Conservation (phyloP, 208 protist species). For the Acanthamoeba sp. region DNA sequence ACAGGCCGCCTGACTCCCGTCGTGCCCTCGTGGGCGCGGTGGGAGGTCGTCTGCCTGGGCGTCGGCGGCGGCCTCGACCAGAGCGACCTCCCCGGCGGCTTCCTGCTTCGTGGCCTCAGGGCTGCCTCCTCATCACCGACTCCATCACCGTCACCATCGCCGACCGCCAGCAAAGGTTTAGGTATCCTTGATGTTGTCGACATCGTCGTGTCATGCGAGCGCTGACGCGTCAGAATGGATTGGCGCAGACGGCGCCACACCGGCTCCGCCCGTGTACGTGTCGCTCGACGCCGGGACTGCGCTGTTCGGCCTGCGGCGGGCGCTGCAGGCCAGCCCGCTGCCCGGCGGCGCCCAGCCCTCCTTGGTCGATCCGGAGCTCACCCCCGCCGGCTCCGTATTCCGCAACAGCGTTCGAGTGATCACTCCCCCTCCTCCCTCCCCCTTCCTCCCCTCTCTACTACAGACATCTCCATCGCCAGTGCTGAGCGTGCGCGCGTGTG, state of each 20-base stretch:
- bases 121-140: not conserved
- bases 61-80: slow-evolving; percentile 33
- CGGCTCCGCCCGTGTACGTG: not conserved
- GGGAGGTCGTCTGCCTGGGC: slow-evolving; percentile 32
- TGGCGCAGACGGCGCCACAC: not conserved
- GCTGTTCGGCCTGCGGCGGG: not conserved
- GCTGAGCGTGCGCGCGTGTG: too few species aligned
- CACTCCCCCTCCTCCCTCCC: not conserved
- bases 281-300: slow-evolving; percentile 8
- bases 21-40: not conserved
- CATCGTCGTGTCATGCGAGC: too few species aligned
- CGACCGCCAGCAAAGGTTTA: too few species aligned
- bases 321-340: not conserved
- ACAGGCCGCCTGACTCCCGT: not conserved
- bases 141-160: too few species aligned
- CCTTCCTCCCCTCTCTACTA: not conserved
- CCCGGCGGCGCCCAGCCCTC: not conserved
- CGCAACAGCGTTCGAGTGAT: not conserved
- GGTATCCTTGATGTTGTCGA: too few species aligned
- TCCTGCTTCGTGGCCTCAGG: not conserved
- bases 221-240: too few species aligned
- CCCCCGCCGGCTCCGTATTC: not conserved
- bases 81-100: slow-evolving; percentile 3
- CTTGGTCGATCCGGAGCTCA: not conserved
- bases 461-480: not conserved